Conservation (phyloP, 441 rosid species). For the Sinapis alba region DNA sequence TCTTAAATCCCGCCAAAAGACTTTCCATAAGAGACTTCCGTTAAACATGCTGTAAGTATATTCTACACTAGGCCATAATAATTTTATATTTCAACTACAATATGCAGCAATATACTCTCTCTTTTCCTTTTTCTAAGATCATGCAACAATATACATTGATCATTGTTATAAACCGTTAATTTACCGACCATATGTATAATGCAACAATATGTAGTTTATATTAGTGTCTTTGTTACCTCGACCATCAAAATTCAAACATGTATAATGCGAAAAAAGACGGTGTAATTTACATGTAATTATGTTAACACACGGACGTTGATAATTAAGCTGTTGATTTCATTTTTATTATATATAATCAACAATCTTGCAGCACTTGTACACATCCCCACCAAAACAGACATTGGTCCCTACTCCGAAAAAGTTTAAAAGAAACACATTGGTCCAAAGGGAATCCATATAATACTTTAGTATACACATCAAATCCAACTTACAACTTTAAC, state of each 20-base stretch:
- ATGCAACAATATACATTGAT: background rate
- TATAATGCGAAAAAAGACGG: background rate
- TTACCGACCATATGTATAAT: background rate
- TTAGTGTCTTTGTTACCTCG: background rate
- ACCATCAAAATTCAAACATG: background rate
- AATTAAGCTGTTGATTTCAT: conserved; percentile 21
- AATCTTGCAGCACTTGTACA: conserved; percentile 26
- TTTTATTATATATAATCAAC: conserved; percentile 23
- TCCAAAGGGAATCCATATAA: conserved; percentile 33
- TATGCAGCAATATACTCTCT: background rate
- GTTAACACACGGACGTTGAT: conserved; percentile 11
- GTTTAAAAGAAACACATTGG: conserved; percentile 28
- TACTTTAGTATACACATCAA: conserved; percentile 40
- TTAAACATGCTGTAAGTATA: too few relatives aligned
- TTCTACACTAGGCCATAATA: conserved; percentile 18
- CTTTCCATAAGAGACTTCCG: too few relatives aligned
- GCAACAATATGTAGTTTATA: conserved; percentile 2
- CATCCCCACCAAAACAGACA: conserved; percentile 30
- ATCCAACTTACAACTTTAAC: conserved; percentile 37
- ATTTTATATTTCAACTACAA: conserved; percentile 4
- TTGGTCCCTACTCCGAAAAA: conserved; percentile 37
- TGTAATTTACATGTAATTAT: background rate
- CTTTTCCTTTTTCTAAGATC: too few relatives aligned
- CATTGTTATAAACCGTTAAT: background rate
- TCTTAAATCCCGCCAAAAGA: too few relatives aligned